Percentiles rank a stretch among this genome's conserved stretches.
These are phyloP conservation scores for Nannochloris sp. DNA, from an alignment of 139 green algal species.

Conservation along the genomic window DNA sequence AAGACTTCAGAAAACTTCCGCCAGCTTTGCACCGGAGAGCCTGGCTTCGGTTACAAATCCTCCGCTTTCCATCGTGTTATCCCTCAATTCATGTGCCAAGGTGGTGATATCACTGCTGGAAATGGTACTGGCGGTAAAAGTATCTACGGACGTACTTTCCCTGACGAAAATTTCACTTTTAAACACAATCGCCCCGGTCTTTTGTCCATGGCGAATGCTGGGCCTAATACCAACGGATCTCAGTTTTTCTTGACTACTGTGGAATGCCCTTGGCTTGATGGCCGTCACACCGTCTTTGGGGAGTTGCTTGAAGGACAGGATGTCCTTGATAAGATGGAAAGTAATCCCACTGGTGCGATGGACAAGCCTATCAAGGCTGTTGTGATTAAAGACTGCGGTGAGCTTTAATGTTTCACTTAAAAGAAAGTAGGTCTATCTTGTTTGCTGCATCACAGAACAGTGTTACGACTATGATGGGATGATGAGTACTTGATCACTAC, in stretches of 20 bases:
- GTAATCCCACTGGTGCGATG: slow-evolving; percentile 23
- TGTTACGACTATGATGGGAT: too few relatives aligned
- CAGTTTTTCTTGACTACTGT: slow-evolving; percentile 93
- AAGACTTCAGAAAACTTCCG: slow-evolving; percentile 92
- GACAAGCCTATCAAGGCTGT: slow-evolving; percentile 27
- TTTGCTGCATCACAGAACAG: too few relatives aligned
- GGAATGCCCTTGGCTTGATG: slow-evolving; percentile 63
- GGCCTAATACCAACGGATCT: slow-evolving; percentile 65
- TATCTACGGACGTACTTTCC: slow-evolving; percentile 24
- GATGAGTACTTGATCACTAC: too few relatives aligned
- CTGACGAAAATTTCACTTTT: slow-evolving; percentile 21
- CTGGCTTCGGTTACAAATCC: slow-evolving; percentile 34
- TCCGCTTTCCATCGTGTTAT: slow-evolving; percentile 50
- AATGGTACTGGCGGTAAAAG: slow-evolving; percentile 23
- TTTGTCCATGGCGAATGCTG: slow-evolving; percentile 88
- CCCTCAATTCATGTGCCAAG: slow-evolving; percentile 50
- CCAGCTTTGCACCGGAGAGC: slow-evolving; percentile 72
- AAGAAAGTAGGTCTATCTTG: neutral
- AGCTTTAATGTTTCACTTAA: slow-evolving; percentile 15
- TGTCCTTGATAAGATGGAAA: slow-evolving; percentile 41
- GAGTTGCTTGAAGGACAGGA: slow-evolving; percentile 36
- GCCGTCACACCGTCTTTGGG: slow-evolving; percentile 40
- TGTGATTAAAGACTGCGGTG: slow-evolving; percentile 44
- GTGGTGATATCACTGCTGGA: slow-evolving; percentile 43
- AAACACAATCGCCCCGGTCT: slow-evolving; percentile 58